Evolutionary conservation across 305 asterid genomes (phyloP), one percentile per base, ranked within the genome.

Genomic region (Solanum hybrid): DNA sequence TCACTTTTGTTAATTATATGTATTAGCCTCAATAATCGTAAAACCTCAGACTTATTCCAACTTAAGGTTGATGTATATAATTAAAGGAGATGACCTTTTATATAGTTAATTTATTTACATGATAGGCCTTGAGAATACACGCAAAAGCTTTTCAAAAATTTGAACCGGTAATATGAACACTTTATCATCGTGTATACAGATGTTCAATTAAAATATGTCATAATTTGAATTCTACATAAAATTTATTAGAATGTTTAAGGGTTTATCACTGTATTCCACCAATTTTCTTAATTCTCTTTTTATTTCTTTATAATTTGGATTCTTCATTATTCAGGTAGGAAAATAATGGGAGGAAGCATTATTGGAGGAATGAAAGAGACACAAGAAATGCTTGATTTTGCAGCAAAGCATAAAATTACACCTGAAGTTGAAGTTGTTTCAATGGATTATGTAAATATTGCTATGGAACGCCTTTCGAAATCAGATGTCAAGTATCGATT

Each of bases 321-420:
- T 16, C 35, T 14, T 29, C 75, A 74, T 42, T 40, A 11, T 24
- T 69, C 33, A 69, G 33, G 76, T 69, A 42, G 31, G 46, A 90
- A 87, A 83, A 24, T 76, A 16, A 73, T 92, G 11, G 91, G 78
- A 16, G 93, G 92, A 73, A 92, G 93, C 87, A 75, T 74, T 26
- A 90, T 89, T 69, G 93, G 94, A 51, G 92, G 93, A 31, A 24
- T 92, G 82, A 91, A 89, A 86, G 92, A 92, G 88, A 92, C 93
- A 1, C 93, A 91, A 35, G 94, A 92, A 76, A 92, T 92, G 93
- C 85, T 91, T 22, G 90, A 92, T 18, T 92, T 92, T 79, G 87
- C 90, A 5, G 91, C 94, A 10, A 77, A 90, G 5, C 87, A 91
- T 26, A 90, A 88, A 36, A 79, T 92, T 11, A 85, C 85, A 24